phyloP scores from a whole-genome alignment of 2,329 filamentous ascomycete species.

The Ascochyta clinopodiicola region DNA sequence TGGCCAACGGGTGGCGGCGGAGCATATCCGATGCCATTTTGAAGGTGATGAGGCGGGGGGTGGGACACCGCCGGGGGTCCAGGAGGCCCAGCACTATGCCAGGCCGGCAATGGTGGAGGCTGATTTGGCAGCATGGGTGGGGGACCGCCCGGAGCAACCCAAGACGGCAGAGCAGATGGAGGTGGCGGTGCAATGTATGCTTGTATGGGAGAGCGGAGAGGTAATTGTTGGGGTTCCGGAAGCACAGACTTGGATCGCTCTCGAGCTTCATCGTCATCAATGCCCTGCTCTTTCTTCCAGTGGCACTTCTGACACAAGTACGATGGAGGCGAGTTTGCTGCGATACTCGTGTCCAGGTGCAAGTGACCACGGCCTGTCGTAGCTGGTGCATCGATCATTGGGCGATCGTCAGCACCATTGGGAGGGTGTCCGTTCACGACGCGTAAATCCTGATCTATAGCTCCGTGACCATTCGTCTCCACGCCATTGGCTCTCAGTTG shows the following conservation, averaged over 20 bases:
- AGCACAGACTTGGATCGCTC: constrained; percentile 37
- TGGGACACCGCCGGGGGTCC: constrained; percentile 32
- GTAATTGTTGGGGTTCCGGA: constrained; percentile 43
- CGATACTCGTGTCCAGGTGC: constrained; percentile 33
- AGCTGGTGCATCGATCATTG: constrained; percentile 40
- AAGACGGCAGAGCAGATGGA: constrained; percentile 30
- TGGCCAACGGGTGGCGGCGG: constrained; percentile 36
- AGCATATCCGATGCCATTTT: constrained; percentile 41
- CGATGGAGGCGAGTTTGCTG: constrained; percentile 15
- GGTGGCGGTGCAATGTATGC: constrained; percentile 29
- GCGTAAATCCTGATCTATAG: constrained; percentile 22
- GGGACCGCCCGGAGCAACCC: constrained; percentile 29
- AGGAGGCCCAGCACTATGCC: constrained; percentile 38
- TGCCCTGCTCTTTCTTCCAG: constrained; percentile 52
- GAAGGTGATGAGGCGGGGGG: constrained; percentile 35
- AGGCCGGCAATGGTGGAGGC: constrained; percentile 40
- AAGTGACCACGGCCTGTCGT: constrained; percentile 24
- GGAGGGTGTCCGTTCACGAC: constrained; percentile 25
- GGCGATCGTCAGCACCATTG: constrained; percentile 36
- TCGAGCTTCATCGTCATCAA: constrained; percentile 38
- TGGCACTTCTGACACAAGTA: constrained; percentile 59
- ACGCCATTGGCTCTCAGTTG: constrained; percentile 31
- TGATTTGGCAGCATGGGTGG: constrained; percentile 27
- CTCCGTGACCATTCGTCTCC: constrained; percentile 20
- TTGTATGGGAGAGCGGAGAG: constrained; percentile 43